These are phyloP conservation scores for Boletus mariae DNA, from an alignment of 1,284 basidiomycete species.

Conservation along the genomic window DNA sequence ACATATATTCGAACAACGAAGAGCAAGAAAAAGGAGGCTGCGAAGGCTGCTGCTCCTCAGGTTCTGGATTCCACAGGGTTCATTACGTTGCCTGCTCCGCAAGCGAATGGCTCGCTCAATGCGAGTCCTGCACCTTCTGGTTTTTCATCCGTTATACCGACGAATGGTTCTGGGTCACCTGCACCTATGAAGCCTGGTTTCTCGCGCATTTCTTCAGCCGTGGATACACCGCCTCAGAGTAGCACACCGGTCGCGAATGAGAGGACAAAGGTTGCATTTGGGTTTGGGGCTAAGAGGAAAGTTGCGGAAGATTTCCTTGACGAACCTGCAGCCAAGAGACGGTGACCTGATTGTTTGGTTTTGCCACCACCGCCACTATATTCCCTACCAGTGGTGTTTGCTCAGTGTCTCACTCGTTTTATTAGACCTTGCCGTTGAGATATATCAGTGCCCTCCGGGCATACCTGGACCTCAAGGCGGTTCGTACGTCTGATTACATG, in stretches of 20 bases:
- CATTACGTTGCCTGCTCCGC: constrained; percentile 63
- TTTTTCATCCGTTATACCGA: too few relatives aligned
- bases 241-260: too few relatives aligned
- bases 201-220: too few relatives aligned
- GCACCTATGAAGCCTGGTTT: too few relatives aligned
- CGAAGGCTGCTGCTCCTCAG: constrained; percentile 44
- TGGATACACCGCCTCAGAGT: too few relatives aligned
- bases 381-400: background rate
- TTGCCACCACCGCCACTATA: background rate
- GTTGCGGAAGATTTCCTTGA: constrained; percentile 57
- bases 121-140: constrained; percentile 45
- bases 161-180: too few relatives aligned
- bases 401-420: background rate
- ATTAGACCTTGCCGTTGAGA: too few relatives aligned
- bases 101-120: constrained; percentile 38
- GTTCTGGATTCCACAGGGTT: constrained; percentile 55
- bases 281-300: constrained; percentile 74
- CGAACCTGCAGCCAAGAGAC: constrained; percentile 45
- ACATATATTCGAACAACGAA: constrained; percentile 38
- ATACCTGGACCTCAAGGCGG: too few relatives aligned
- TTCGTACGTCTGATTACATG: too few relatives aligned
- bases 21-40: constrained; percentile 69
- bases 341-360: constrained; percentile 20
- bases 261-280: too few relatives aligned
- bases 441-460: too few relatives aligned